Evolutionary conservation across 805 yeast genomes (phyloP), one percentile per base, ranked within the genome.

Genomic region (Ogataea ramenticola): DNA sequence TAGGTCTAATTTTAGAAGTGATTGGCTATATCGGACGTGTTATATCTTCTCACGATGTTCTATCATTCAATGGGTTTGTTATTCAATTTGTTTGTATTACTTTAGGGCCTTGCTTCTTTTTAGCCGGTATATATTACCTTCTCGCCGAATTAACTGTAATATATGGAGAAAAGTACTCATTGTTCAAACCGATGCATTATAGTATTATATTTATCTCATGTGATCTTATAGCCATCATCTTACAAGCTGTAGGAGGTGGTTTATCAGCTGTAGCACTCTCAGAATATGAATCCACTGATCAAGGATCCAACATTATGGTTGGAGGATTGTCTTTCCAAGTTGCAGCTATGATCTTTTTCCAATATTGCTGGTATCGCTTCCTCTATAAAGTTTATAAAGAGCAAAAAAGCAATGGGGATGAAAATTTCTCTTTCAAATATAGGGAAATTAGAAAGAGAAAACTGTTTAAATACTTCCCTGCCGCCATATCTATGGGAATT

Each of bases 281-380:
- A 9, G 41, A 42, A 3, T 55, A 56, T 36, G 56, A 64, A 14
- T 53, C 57, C 35, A 54, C 75, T 1, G 47, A 55, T 0, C 35
- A 45, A 2, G 91, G 91, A n/a, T 70, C 84, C 1, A 69, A 79
- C 56, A 60, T 83, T 40, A 84, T 88, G 82, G 74, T 86, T 39
- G 90, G 75, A 2, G 96, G 96, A 8, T 69, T 89, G 40, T 82
- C 81, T 0, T 71, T 83, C 54, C 96, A 89, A 64, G 90, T 86
- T 5, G 61, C 74, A 5, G 72, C 86, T 4, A 83, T 89, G 82
- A 53, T 72, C 2, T 43, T 79, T 1, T 89, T 86, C 60, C 60
- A 80, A 29, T 22, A 63, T 6, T 61, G 84, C 12, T 73, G 75
- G 66, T 55, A 61, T 32, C 65, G 68, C 41, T 77, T 84, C 60